A percentile compares a stretch with the other conserved stretches of the same genome.
phyloP scores from a whole-genome alignment of 768 basidiomycete genomes.

The Kwoniella botswanensis region DNA sequence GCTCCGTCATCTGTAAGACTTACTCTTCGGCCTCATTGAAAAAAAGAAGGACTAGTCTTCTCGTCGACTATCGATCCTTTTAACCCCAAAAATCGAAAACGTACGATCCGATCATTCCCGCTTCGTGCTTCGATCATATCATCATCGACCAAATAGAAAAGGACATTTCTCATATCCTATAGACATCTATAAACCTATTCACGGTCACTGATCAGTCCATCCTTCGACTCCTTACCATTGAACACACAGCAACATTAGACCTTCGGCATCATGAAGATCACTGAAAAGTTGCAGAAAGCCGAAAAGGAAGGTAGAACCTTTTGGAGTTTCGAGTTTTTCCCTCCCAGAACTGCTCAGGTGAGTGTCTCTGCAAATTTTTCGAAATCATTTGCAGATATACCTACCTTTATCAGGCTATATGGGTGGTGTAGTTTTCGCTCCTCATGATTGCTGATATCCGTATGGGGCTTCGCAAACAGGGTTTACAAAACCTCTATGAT shows the following conservation, averaged over 20 bases:
- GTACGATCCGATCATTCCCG: neutral
- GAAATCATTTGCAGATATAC: no score
- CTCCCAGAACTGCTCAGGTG: slow-evolving; percentile 92
- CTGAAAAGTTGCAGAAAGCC: slow-evolving; percentile 86
- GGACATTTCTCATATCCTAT: neutral
- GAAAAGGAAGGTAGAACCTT: slow-evolving; percentile 83
- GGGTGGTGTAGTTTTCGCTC: no score
- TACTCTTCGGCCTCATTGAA: neutral
- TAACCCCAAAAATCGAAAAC: neutral
- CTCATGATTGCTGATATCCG: no score
- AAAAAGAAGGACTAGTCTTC: neutral
- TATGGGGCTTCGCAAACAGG: slow-evolving; percentile 60
- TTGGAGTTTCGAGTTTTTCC: slow-evolving; percentile 99
- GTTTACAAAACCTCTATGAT: slow-evolving; percentile 92
- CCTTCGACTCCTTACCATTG: neutral
- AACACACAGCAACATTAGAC: neutral
- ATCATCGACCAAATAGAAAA: neutral
- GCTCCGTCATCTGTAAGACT: neutral
- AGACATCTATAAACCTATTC: neutral
- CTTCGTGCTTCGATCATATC: neutral
- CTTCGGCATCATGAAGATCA: slow-evolving; percentile 78
- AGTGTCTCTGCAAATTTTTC: slow-evolving; percentile 6
- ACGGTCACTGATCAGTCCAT: neutral
- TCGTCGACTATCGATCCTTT: neutral
- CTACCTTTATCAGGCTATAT: no score